phyloP scores from a whole-genome alignment of 2,329 filamentous ascomycete species.

The Hymenoscyphus linearis region DNA sequence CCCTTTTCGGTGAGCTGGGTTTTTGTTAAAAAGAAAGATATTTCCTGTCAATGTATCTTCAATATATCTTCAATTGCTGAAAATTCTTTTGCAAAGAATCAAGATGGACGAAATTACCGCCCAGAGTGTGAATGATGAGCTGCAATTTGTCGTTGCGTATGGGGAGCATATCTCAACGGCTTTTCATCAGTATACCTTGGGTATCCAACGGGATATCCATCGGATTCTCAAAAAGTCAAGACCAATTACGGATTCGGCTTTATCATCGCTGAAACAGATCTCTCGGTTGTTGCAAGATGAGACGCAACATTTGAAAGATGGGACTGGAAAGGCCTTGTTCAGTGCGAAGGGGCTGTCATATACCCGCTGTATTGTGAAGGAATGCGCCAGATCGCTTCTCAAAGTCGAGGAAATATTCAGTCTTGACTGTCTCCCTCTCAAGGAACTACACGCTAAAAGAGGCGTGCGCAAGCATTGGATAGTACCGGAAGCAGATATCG shows the following conservation, averaged over 20 bases:
- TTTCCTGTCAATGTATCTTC: too few species aligned
- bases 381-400: conserved; percentile 17
- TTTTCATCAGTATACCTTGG: conserved; percentile 18
- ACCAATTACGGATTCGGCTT: conserved; percentile 18
- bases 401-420: conserved; percentile 13
- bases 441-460: conserved; percentile 18
- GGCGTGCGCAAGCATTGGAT: conserved; percentile 10
- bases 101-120: conserved; percentile 14
- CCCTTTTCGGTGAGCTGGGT: neutral
- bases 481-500: neutral
- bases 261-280: conserved; percentile 20
- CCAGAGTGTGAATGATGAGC: conserved; percentile 1
- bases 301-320: neutral
- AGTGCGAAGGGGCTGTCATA: conserved; percentile 21
- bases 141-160: conserved; percentile 15
- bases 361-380: conserved; percentile 17
- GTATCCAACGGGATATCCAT: too few species aligned
- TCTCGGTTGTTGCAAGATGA: conserved; percentile 14
- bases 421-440: conserved; percentile 11
- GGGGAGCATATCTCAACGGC: conserved; percentile 17
- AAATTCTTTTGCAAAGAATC: neutral
- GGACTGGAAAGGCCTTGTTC: conserved; percentile 14
- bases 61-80: too few species aligned
- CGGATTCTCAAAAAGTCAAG: conserved; percentile 18
- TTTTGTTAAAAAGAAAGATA: neutral